Evolutionary conservation across 805 yeast genomes (phyloP).

Genomic region (Saturnispora gosingensis): DNA sequence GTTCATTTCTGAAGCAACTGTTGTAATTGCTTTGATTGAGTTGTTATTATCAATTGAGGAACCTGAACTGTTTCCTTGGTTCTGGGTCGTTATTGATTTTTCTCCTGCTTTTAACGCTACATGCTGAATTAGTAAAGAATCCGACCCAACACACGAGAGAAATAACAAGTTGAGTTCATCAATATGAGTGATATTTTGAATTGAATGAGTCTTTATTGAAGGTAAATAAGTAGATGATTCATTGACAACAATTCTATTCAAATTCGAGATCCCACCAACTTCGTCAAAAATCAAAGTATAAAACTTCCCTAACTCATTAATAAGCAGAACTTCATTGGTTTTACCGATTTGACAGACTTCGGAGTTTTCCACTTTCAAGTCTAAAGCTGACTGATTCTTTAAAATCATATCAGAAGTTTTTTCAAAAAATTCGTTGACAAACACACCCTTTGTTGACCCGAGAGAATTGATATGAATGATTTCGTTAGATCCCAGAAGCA

Average conservation of each 20-base stretch:
- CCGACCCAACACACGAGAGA: slow-evolving; percentile 52
- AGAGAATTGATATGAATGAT: slow-evolving; percentile 71
- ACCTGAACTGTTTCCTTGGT: not conserved
- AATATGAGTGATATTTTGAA: slow-evolving; percentile 34
- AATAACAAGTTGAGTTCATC: slow-evolving; percentile 38
- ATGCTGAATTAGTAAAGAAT: slow-evolving; percentile 41
- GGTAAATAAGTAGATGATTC: slow-evolving; percentile 15
- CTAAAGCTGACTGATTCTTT: slow-evolving; percentile 40
- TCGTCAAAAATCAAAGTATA: slow-evolving; percentile 27
- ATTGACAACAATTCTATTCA: slow-evolving; percentile 21
- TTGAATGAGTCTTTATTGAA: slow-evolving; percentile 24
- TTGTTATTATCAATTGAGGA: not conserved
- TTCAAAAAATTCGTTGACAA: slow-evolving; percentile 47
- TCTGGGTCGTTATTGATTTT: not conserved
- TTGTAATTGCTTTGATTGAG: not conserved
- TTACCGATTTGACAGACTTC: slow-evolving; percentile 28
- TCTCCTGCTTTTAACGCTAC: slow-evolving; percentile 10
- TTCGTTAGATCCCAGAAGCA: slow-evolving; percentile 67
- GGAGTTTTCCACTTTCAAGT: slow-evolving; percentile 49
- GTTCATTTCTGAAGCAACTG: slow-evolving; percentile 6
- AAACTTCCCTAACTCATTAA: slow-evolving; percentile 36
- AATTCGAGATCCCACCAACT: slow-evolving; percentile 29
- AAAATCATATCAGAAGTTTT: slow-evolving; percentile 32
- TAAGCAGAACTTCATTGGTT: slow-evolving; percentile 29
- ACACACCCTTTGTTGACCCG: slow-evolving; percentile 55